Percentiles rank a stretch among this genome's conserved stretches.
These are phyloP conservation scores for Gossypium longicalyx DNA, from an alignment of 345 rosid genomes.

Conservation along the genomic window DNA sequence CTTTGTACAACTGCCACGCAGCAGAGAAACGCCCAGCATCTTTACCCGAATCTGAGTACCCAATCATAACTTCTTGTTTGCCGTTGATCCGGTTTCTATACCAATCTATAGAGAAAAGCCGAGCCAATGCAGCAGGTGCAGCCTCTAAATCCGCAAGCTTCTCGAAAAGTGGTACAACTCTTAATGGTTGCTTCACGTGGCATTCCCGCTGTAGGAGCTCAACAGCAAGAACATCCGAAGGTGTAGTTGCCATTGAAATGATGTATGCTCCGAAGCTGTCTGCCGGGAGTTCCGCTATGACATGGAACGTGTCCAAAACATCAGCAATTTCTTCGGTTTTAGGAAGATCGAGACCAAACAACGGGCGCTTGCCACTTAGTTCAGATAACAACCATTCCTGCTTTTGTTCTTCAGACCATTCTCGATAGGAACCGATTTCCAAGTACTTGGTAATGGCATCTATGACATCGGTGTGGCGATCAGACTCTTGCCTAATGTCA, in stretches of 20 bases:
- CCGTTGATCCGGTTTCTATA: constrained; percentile 82
- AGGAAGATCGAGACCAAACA: constrained; percentile 93
- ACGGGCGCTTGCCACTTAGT: constrained; percentile 85
- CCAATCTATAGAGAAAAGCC: constrained; percentile 94
- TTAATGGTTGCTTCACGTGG: constrained; percentile 74
- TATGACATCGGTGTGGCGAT: constrained; percentile 89
- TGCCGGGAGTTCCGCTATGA: constrained; percentile 72
- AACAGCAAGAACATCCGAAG: constrained; percentile 93
- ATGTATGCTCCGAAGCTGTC: constrained; percentile 92
- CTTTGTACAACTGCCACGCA: constrained; percentile 96
- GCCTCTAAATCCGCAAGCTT: constrained; percentile 96
- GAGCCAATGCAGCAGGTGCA: constrained; percentile 90
- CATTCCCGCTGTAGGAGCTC: constrained; percentile 97
- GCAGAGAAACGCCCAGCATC: constrained; percentile 96
- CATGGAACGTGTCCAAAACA: constrained; percentile 79
- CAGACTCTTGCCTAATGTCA: constrained; percentile 96
- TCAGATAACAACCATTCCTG: constrained; percentile 95
- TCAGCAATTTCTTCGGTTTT: constrained; percentile 93
- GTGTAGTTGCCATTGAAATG: constrained; percentile 93
- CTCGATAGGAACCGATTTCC: constrained; percentile 77
- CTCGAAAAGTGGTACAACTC: constrained; percentile 98
- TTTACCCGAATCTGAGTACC: constrained; percentile 97
- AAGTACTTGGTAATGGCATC: constrained; percentile 89
- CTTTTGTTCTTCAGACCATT: constrained; percentile 81
- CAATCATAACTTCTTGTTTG: constrained; percentile 98